A percentile compares a stretch with the other conserved stretches of the same genome.
These are phyloP conservation scores for Talaromyces wortmannii DNA, from an alignment of 495 filamentous ascomycete species.

Conservation along the genomic window DNA sequence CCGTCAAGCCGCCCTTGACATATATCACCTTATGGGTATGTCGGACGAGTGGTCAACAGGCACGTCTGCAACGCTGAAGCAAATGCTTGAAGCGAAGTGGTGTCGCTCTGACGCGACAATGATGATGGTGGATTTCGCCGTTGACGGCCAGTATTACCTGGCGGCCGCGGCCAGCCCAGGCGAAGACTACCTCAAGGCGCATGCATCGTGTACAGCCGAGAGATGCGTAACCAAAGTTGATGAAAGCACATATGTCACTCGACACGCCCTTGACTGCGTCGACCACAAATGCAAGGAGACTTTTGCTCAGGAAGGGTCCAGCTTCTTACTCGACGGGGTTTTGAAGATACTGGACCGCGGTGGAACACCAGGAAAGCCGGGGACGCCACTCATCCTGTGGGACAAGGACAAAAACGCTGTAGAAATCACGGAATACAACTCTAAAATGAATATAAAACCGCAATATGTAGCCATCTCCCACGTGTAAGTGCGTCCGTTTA, in stretches of 20 bases:
- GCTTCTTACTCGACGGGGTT: too few species aligned
- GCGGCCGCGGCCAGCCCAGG: background rate
- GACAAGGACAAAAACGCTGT: background rate
- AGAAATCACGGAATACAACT: too few species aligned
- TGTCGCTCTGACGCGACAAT: background rate
- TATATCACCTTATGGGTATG: background rate
- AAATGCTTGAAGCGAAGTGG: background rate
- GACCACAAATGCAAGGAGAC: too few species aligned
- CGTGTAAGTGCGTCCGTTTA: background rate
- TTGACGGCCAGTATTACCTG: background rate
- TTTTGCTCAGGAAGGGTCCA: too few species aligned
- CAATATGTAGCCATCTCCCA: constrained; percentile 13
- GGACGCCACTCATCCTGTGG: background rate
- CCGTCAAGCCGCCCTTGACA: background rate
- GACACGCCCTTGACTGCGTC: too few species aligned
- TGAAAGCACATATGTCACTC: too few species aligned
- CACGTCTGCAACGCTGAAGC: background rate
- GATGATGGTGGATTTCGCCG: background rate
- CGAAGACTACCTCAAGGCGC: background rate
- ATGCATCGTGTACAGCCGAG: background rate
- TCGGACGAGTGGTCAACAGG: background rate
- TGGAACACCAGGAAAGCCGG: too few species aligned
- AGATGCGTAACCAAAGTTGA: background rate
- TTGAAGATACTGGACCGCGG: too few species aligned
- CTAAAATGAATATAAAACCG: background rate